Evolutionary conservation across 169 alveolate genomes (phyloP).

Genomic region (Plasmodium sp.): DNA sequence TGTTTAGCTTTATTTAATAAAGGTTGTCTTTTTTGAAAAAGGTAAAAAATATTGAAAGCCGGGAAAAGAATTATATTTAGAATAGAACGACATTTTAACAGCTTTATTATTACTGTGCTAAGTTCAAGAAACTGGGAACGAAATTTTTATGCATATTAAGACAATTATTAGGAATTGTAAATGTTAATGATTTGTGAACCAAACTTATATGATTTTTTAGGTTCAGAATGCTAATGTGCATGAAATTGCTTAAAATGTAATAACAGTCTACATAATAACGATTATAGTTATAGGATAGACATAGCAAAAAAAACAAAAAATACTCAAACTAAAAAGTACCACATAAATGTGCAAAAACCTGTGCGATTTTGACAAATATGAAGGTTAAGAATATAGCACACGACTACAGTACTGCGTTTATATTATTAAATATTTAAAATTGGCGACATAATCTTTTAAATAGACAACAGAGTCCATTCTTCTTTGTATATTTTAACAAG

Average conservation of each 20-base stretch:
- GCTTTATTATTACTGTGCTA: neutral
- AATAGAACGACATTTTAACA: neutral
- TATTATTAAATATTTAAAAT: neutral
- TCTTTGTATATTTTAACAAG: neutral
- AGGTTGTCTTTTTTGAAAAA: neutral
- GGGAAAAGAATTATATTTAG: neutral
- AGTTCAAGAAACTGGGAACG: neutral
- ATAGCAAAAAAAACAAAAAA: neutral
- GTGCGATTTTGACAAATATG: neutral
- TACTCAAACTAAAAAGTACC: neutral
- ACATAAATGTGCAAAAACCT: neutral
- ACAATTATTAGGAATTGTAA: neutral
- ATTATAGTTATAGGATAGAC: neutral
- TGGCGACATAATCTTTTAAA: neutral
- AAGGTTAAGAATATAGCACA: neutral
- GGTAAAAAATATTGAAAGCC: neutral
- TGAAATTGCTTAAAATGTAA: neutral
- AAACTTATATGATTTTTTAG: neutral
- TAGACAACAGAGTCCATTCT: neutral
- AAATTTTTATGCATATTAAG: neutral
- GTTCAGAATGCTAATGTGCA: neutral
- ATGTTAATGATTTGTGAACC: neutral
- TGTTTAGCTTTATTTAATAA: neutral
- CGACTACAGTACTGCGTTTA: neutral
- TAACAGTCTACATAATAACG: neutral